Conservation (phyloP, 176 grass and related monocot genomes). For the Microstegium vimineum region DNA sequence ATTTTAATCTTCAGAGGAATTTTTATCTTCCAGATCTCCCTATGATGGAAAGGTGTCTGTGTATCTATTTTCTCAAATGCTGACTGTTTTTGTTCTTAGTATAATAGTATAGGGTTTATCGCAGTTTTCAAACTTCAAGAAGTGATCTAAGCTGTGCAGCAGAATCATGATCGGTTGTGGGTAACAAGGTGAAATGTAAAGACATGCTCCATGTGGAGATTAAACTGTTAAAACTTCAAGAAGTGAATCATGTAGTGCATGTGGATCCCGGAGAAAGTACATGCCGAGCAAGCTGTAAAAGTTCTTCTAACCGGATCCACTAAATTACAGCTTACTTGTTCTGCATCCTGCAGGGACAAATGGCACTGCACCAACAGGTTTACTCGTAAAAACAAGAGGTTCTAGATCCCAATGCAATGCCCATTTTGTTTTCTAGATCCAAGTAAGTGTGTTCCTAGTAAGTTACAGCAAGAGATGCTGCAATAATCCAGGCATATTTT, state of each 20-base stretch:
- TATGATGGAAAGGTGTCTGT: no score
- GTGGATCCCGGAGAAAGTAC: constrained; percentile 36
- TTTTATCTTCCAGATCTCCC: no score
- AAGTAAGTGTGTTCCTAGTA: background rate
- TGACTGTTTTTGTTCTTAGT: background rate
- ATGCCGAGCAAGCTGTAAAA: constrained; percentile 27
- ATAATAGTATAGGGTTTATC: background rate
- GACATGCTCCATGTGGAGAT: constrained; percentile 27
- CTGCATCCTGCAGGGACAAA: constrained; percentile 22
- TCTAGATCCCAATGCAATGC: constrained; percentile 44
- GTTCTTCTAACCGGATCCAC: constrained; percentile 16
- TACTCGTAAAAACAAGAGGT: constrained; percentile 22
- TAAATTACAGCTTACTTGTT: constrained; percentile 30
- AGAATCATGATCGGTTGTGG: constrained; percentile 31
- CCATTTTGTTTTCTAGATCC: constrained; percentile 20
- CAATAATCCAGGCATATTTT: background rate
- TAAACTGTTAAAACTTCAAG: constrained; percentile 41
- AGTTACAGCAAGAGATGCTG: background rate
- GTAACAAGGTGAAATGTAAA: constrained; percentile 22
- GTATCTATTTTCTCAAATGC: background rate
- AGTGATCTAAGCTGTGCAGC: constrained; percentile 10
- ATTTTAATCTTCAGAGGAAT: no score
- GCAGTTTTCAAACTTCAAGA: constrained; percentile 11
- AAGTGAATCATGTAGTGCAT: constrained; percentile 33
- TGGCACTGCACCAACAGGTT: constrained; percentile 20